Evolutionary conservation across 2,329 filamentous ascomycete species (phyloP), one percentile per base, ranked within the genome.

Genomic region (Emericellopsis atlantica): DNA sequence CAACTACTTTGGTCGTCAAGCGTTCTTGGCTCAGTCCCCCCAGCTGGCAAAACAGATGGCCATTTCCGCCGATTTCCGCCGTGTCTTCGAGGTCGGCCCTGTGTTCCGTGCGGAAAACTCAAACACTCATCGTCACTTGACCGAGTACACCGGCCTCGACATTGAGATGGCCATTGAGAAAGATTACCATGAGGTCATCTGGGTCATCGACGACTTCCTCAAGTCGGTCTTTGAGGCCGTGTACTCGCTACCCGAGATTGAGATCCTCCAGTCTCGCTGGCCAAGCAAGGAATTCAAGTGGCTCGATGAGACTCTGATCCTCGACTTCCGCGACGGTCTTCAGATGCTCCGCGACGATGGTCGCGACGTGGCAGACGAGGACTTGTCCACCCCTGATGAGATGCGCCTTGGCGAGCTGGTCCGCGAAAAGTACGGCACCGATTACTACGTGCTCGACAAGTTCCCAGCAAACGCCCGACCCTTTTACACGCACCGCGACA

Each of bases 31-130:
- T 0, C 89, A 95, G 63, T 93, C 85, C 46, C 89, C 89, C 6
- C 89, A 95, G 59, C 62, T 95, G 47, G 84, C 86, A 40, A 95
- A 95, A 65, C 89, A 95, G 60, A 90, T 94, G 84, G 76, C 79
- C 40, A 87, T 95, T 33, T 85, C 87, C 5, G 81, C 88, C 23
- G 89, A 95, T 56, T 92, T 95, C 55, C 81, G 82, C 43, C 79
- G 81, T 39, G 89, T 95, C 6, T 95, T 90, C 53, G 89, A 95
- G 50, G 56, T 69, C 42, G 56, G 65, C 43, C 57, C 50, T 5
- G 88, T 95, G 6, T 95, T 95, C 70, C 79, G 89, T 49, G 89
- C 89, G 1, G 89, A 95, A 58, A 93, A 95, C 65, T 93, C 85
- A 55, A 95, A 95, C 60, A 95, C 89, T 0, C 89, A 95, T 54